Percentiles rank a stretch among this genome's conserved stretches.
Evolutionary conservation across 495 filamentous ascomycete species (phyloP).

Genomic region (Choiromyces venosus): DNA sequence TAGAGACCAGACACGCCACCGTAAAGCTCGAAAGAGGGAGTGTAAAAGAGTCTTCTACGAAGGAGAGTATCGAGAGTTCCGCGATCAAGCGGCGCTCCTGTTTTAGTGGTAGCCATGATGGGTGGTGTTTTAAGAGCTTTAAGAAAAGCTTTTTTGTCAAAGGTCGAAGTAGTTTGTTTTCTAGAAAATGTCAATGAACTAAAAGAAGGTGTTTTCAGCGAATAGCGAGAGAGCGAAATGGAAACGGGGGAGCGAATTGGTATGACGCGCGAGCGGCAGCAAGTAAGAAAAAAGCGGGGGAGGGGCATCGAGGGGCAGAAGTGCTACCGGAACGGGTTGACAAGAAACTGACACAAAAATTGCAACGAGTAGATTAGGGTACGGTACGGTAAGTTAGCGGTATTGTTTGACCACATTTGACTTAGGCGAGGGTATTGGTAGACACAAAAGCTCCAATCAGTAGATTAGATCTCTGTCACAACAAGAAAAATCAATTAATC

Average conservation of each 20-base stretch:
- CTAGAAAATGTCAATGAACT: not conserved
- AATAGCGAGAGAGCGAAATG: not conserved
- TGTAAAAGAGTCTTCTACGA: constrained; percentile 84
- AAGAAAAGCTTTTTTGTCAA: constrained; percentile 18
- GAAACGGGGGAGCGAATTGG: not conserved
- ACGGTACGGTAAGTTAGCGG: not conserved
- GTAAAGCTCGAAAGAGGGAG: constrained; percentile 91
- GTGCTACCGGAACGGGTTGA: not conserved
- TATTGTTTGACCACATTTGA: not conserved
- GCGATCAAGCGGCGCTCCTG: constrained; percentile 82
- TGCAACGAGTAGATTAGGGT: constrained; percentile 13
- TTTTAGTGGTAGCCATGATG: constrained; percentile 67
- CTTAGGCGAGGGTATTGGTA: not conserved
- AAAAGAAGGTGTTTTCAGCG: not conserved
- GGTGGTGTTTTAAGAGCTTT: constrained; percentile 21
- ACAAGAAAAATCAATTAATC: not conserved
- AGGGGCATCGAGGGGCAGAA: constrained; percentile 28
- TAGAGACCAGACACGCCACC: constrained; percentile 79
- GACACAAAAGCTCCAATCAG: not conserved
- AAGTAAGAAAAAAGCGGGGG: constrained; percentile 33
- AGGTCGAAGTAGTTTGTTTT: not conserved
- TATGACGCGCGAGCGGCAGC: constrained; percentile 20
- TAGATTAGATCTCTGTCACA: not conserved
- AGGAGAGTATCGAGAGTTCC: constrained; percentile 73
- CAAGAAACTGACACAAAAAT: constrained; percentile 8